Conservation (phyloP, 768 basidiomycete species). For the Chalciporus sphaerocephalus region DNA sequence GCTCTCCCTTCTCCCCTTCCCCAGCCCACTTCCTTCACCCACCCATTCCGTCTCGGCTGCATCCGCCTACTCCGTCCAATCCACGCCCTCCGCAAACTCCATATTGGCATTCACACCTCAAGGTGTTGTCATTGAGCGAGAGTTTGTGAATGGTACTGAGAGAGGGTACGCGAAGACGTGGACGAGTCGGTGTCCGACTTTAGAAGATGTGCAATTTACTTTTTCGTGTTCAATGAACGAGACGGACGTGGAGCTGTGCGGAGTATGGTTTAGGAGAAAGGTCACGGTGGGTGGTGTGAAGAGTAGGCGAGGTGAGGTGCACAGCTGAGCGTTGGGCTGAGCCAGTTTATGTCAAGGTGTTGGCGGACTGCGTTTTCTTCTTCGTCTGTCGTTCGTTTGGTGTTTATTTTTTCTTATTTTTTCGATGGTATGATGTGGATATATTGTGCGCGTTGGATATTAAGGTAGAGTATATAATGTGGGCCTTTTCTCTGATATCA, state of each 20-base stretch:
- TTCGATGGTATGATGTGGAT: too few relatives aligned
- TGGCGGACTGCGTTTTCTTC: too few relatives aligned
- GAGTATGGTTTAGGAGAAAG: constrained; percentile 30
- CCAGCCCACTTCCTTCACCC: constrained; percentile 7
- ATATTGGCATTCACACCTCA: not conserved
- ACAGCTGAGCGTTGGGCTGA: too few relatives aligned
- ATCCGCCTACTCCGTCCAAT: not conserved
- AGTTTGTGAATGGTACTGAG: constrained; percentile 28
- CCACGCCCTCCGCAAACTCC: not conserved
- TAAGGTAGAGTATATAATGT: too few relatives aligned
- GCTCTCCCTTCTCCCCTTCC: constrained; percentile 1
- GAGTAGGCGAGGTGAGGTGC: too few relatives aligned
- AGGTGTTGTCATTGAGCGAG: constrained; percentile 10
- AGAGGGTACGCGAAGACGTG: constrained; percentile 26
- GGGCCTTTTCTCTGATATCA: too few relatives aligned
- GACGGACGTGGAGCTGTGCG: constrained; percentile 27
- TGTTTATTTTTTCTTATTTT: too few relatives aligned
- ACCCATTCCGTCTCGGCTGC: not conserved
- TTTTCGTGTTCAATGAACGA: constrained; percentile 28
- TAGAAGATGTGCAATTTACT: constrained; percentile 28
- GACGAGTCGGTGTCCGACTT: constrained; percentile 27
- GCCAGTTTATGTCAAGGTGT: too few relatives aligned
- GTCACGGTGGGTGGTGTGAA: not conserved
- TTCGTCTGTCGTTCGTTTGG: too few relatives aligned
- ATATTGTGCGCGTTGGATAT: too few relatives aligned